Conservation (phyloP, 2,329 filamentous ascomycete genomes). For the Fusarium virguliforme region DNA sequence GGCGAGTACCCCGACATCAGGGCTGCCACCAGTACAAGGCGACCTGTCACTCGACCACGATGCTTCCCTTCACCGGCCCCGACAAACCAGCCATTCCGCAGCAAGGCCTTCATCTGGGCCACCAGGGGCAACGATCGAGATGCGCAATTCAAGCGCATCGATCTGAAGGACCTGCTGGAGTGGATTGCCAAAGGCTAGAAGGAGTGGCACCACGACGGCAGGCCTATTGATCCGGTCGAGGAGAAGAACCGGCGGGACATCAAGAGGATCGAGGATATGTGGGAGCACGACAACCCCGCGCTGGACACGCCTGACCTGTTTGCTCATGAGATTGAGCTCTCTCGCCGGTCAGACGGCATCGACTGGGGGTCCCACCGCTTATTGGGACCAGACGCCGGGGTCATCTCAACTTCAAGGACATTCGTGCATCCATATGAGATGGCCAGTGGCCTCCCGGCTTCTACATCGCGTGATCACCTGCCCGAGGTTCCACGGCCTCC, state of each 20-base stretch:
- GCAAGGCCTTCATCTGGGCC: no score
- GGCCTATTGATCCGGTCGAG: not conserved
- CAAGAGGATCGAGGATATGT: not conserved
- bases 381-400: not conserved
- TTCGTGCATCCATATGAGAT: not conserved
- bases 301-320: no score
- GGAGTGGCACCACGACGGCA: not conserved
- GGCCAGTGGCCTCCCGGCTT: not conserved
- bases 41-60: no score
- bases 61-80: no score
- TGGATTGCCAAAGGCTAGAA: not conserved
- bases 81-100: no score
- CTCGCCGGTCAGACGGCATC: no score
- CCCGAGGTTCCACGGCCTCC: not conserved
- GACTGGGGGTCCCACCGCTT: not conserved
- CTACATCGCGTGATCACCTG: conserved; percentile 8
- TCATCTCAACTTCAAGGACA: not conserved
- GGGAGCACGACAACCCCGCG: no score
- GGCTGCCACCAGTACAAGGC: no score
- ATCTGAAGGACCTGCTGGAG: not conserved
- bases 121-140: no score
- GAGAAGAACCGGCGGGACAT: not conserved
- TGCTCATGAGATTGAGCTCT: no score
- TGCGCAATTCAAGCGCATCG: not conserved
- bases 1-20: no score